These are phyloP conservation scores for Pholiota molesta DNA, from an alignment of 768 basidiomycete species.

Conservation along the genomic window DNA sequence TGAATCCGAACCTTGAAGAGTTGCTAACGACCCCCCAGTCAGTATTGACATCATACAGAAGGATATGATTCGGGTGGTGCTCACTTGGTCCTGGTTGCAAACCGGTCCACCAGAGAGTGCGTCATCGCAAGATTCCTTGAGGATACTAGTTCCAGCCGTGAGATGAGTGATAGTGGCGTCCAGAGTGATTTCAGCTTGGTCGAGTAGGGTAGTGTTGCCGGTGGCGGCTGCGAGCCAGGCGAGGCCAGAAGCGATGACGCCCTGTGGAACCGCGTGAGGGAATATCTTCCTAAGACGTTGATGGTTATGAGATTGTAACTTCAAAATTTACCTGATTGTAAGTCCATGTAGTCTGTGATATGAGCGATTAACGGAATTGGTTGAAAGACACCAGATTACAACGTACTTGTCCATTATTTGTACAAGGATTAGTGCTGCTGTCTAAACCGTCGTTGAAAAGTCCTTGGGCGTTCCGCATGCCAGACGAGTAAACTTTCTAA, in stretches of 20 bases:
- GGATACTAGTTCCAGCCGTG: constrained; percentile 38
- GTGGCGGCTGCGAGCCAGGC: constrained; percentile 46
- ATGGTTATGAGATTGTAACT: neutral
- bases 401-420: constrained; percentile 47
- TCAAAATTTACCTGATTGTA: constrained; percentile 52
- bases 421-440: constrained; percentile 29
- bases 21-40: constrained; percentile 31
- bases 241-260: constrained; percentile 57
- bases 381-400: neutral
- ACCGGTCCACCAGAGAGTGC: constrained; percentile 37
- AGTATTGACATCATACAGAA: neutral
- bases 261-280: constrained; percentile 31
- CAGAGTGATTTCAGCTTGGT: constrained; percentile 54
- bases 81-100: constrained; percentile 51
- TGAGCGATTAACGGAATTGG: neutral
- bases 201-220: constrained; percentile 39
- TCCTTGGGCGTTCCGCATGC: constrained; percentile 48
- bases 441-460: constrained; percentile 50
- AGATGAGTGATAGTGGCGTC: constrained; percentile 49
- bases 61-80: neutral
- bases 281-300: neutral
- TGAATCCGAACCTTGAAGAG: constrained; percentile 41
- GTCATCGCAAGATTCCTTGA: constrained; percentile 57
- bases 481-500: constrained; percentile 39
- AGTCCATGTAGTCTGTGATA: constrained; percentile 54